These are phyloP conservation scores for Zychaea mexicana DNA, from an alignment of 371 early-diverging fungal genomes.

Conservation along the genomic window DNA sequence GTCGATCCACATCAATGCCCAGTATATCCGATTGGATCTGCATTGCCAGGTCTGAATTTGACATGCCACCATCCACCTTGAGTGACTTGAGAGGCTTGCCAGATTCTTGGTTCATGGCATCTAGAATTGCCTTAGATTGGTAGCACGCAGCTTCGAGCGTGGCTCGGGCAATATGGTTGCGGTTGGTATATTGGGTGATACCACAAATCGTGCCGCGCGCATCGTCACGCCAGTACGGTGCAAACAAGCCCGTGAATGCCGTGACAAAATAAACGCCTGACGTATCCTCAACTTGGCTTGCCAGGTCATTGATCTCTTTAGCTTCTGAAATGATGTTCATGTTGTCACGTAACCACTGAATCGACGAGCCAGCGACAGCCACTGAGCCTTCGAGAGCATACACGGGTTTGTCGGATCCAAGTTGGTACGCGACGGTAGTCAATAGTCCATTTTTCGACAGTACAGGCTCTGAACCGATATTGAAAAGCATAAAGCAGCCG, in stretches of 20 bases:
- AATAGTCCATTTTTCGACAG: slow-evolving; percentile 84
- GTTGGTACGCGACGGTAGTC: slow-evolving; percentile 91
- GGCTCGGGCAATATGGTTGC: slow-evolving; percentile 87
- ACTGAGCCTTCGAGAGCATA: slow-evolving; percentile 97
- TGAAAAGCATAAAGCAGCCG: slow-evolving; percentile 96
- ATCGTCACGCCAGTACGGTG: slow-evolving; percentile 95
- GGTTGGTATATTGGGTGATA: slow-evolving; percentile 85
- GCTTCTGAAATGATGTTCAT: slow-evolving; percentile 75
- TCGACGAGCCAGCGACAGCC: slow-evolving; percentile 91
- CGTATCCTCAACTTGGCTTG: slow-evolving; percentile 65
- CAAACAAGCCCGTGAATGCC: slow-evolving; percentile 93
- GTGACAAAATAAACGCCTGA: slow-evolving; percentile 97
- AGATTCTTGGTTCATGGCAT: slow-evolving; percentile 87
- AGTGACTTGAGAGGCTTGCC: slow-evolving; percentile 65
- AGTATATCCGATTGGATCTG: slow-evolving; percentile 92
- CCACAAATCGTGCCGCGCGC: slow-evolving; percentile 92
- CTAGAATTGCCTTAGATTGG: slow-evolving; percentile 88
- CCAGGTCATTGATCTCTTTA: slow-evolving; percentile 65
- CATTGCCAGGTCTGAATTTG: slow-evolving; percentile 88
- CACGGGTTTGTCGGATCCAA: slow-evolving; percentile 70
- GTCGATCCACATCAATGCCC: slow-evolving; percentile 86
- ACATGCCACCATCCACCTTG: slow-evolving; percentile 95
- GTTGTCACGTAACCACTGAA: slow-evolving; percentile 93
- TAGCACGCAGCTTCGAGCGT: slow-evolving; percentile 91
- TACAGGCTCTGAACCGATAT: slow-evolving; percentile 82